phyloP scores from a whole-genome alignment of 2,329 filamentous ascomycete species.

The Aureobasidium sp. region DNA sequence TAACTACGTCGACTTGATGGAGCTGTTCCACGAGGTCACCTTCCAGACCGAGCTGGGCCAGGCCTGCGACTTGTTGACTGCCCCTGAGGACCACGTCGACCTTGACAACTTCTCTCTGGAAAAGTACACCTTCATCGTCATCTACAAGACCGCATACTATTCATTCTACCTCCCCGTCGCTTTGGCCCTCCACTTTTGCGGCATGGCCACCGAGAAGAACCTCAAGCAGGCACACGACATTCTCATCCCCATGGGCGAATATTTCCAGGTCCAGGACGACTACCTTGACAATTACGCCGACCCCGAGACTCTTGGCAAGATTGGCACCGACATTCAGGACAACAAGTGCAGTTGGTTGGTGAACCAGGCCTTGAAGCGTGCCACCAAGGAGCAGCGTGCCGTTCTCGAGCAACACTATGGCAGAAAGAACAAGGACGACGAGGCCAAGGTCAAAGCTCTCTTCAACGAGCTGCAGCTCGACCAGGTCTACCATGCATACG shows the following conservation, averaged over 20 bases:
- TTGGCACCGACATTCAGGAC: constrained; percentile 96
- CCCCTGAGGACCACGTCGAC: constrained; percentile 87
- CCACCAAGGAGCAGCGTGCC: constrained; percentile 75
- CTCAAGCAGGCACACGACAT: constrained; percentile 84
- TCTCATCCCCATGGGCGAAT: constrained; percentile 93
- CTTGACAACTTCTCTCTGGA: constrained; percentile 90
- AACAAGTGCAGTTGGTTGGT: constrained; percentile 99
- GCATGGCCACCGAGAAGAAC: constrained; percentile 78
- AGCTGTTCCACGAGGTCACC: constrained; percentile 92
- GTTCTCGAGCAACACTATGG: constrained; percentile 90
- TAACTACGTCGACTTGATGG: constrained; percentile 80
- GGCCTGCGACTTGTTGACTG: constrained; percentile 87
- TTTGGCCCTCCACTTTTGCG: constrained; percentile 76
- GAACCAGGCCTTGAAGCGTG: constrained; percentile 81
- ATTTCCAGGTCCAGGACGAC: constrained; percentile 99
- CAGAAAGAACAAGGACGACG: constrained; percentile 74
- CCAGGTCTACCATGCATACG: constrained; percentile 76
- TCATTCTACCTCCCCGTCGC: constrained; percentile 97
- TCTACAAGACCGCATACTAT: constrained; percentile 99
- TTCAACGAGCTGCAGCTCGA: constrained; percentile 81
- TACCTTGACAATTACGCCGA: constrained; percentile 97
- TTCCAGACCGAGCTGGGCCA: constrained; percentile 95
- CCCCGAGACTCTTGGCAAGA: constrained; percentile 90
- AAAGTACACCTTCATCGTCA: constrained; percentile 97
- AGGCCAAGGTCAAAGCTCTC: constrained; percentile 79